A percentile compares a stretch with the other conserved stretches of the same genome.
Conservation (phyloP, 768 basidiomycete genomes). For the Boletellus ananas region DNA sequence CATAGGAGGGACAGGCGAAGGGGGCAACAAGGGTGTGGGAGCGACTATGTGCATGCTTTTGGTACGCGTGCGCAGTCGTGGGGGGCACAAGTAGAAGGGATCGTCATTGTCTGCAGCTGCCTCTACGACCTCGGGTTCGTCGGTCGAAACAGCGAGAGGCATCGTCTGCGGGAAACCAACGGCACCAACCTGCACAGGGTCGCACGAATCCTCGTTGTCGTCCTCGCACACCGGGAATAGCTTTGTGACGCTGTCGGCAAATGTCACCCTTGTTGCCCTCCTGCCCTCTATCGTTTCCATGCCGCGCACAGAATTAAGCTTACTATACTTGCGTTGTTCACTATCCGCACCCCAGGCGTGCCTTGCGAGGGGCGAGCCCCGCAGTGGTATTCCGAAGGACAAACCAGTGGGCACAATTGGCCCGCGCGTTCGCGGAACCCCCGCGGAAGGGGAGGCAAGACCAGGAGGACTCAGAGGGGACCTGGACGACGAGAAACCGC, state of each 20-base stretch:
- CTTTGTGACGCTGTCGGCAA: conserved; percentile 17
- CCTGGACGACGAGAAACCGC: not conserved
- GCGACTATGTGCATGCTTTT: conserved; percentile 24
- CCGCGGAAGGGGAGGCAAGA: conserved; percentile 5
- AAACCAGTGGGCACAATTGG: conserved; percentile 34
- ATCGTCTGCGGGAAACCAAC: conserved; percentile 23
- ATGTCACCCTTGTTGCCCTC: conserved; percentile 15
- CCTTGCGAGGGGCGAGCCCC: conserved; percentile 48
- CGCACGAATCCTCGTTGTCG: conserved; percentile 34
- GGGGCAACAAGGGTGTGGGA: conserved; percentile 3
- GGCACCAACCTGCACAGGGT: conserved; percentile 6
- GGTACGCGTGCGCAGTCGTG: conserved; percentile 25
- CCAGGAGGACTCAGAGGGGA: conserved; percentile 20
- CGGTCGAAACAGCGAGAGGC: not conserved
- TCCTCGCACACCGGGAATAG: conserved; percentile 32
- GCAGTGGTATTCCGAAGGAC: conserved; percentile 48
- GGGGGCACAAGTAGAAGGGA: conserved; percentile 22
- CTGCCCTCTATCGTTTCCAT: conserved; percentile 14
- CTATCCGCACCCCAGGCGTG: conserved; percentile 39
- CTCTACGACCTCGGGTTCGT: not conserved
- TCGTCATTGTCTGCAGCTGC: conserved; percentile 18
- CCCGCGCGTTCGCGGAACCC: conserved; percentile 4
- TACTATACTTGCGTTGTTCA: conserved; percentile 25
- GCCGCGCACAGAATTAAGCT: conserved; percentile 11
- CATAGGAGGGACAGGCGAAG: conserved; percentile 15